Base-by-base conservation (phyloP, 768 basidiomycete species). In the Nidularia sp. region DNA sequence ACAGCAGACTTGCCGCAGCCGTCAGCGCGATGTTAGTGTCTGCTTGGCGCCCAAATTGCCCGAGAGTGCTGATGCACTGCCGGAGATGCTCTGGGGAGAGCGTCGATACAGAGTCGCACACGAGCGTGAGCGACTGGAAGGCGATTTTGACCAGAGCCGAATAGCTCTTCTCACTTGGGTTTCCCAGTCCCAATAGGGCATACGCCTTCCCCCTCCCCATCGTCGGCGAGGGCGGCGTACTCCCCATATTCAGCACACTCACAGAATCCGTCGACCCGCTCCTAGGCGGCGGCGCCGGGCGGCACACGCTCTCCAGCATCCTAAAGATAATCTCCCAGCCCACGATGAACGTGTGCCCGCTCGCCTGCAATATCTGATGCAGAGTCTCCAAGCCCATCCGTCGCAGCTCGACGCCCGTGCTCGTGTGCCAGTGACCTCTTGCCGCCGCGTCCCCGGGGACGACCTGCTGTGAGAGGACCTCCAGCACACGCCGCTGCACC, bases 21-120 rank as follows among this genome's bases (percentile, higher is more conserved):
- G 96, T 96, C 51, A 99, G 71, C 1, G 94, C 91, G 51, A 99
- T 96, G 60, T 99, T 99, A 36, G 96, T 95, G 57, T 98, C 97
- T 0, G 84, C 79, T 61, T 98, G 96, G 13, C 86, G 81, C 6
- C 95, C 94, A 67, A 96, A 99, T 50, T 88, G 86, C 4, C 92
- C 92, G 0, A 99, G 76, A 4, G 96, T 95, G 55, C 77, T 82
- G 68, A 98, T 96, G 60, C 94, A 98, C 6, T 91, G 75, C 6
- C 86, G 86, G 22, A 98, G 82, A 60, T 96, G 88, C 25, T 85
- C 81, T 0, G 86, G 80, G 0, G 89, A 86, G 13, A 98, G 79
- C 1, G 83, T 80, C 1, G 92, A 86, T 6, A 98, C 80, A 2
- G 91, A 91, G 63, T 99, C 96, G 67, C 93, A 98, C 18, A 98